Base-by-base conservation (phyloP, 331 rosid genomes). In the Quercus phellos region DNA sequence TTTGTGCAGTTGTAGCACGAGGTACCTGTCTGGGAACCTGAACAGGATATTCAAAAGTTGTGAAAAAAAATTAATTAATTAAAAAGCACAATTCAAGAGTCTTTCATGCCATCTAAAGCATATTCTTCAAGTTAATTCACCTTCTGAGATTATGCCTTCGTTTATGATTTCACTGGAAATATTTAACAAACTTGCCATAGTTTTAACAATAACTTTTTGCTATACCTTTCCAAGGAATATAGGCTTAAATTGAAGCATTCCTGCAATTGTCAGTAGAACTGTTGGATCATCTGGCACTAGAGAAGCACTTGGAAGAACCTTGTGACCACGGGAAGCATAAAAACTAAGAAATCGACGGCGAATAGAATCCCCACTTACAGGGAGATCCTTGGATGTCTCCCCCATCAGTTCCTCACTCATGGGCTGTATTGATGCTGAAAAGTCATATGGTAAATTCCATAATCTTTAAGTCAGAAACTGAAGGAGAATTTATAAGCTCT, bases 191-290 rank as follows among this genome's bases (percentile, higher is more conserved):
- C 12, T 29, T 50, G 29, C 73, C 55, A 50, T 46, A 26, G 46
- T 19, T 24, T 66, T 55, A 77, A 55, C 26, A 38, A 10, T 55
- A 67, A 17, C 69, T 55, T 77, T 51, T 35, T 35, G 11, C 4
- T 70, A 76, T 68, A 93, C 90, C 94, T 90, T 93, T 61, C 95
- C 97, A 5, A 94, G 93, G 81, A 94, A 94, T 75, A 89, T 87
- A 54, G 95, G 97, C 77, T 94, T 94, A 83, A 92, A 94, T 79
- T 94, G 97, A 88, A 94, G 97, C 99, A 94, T 94, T 50, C 99
- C 97, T 30, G 97, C 97, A 68, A 92, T 92, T 17, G 97, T 94
- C 74, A 94, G 86, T 21, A 90, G 88, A 80, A 92, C 99, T 0
- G 99, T 89, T 59, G 99, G 95, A 69, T 89, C 97, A 81, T 94